Evolutionary conservation across 148 eudicot species (phyloP).

Genomic region (Diospyros lotus): DNA sequence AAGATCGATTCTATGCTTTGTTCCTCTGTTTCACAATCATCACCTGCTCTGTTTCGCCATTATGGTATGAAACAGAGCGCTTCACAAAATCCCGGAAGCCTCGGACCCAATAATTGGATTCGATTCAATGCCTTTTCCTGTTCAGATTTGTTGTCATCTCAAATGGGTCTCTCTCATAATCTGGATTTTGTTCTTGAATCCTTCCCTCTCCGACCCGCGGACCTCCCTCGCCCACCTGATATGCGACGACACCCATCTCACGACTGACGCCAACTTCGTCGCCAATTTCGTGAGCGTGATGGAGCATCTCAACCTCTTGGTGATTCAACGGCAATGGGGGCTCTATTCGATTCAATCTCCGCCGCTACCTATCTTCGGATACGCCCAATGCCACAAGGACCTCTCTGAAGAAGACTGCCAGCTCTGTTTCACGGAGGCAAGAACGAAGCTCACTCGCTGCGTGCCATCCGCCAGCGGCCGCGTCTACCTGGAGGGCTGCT

Average conservation of each 20-base stretch:
- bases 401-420: conserved; percentile 37
- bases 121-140: conserved; percentile 6
- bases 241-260: not conserved
- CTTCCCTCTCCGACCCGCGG: conserved; percentile 14
- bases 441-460: conserved; percentile 43
- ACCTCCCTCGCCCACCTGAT: not conserved
- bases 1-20: not conserved
- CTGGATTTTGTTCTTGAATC: conserved; percentile 1
- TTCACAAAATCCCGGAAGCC: not conserved
- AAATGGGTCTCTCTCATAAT: not conserved
- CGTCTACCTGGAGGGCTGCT: conserved; percentile 50
- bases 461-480: conserved; percentile 28
- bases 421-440: conserved; percentile 43
- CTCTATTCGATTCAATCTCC: not conserved
- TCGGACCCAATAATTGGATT: not conserved
- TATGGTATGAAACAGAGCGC: conserved; percentile 10
- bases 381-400: conserved; percentile 42
- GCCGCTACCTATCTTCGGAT: conserved; percentile 18
- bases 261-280: not conserved
- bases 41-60: no score
- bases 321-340: not conserved
- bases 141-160: not conserved
- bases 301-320: not conserved
- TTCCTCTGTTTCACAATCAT: not conserved
- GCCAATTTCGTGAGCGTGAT: conserved; percentile 6